Conservation (phyloP, 176 grass and related monocot genomes). For the Cymbopogon citratus region DNA sequence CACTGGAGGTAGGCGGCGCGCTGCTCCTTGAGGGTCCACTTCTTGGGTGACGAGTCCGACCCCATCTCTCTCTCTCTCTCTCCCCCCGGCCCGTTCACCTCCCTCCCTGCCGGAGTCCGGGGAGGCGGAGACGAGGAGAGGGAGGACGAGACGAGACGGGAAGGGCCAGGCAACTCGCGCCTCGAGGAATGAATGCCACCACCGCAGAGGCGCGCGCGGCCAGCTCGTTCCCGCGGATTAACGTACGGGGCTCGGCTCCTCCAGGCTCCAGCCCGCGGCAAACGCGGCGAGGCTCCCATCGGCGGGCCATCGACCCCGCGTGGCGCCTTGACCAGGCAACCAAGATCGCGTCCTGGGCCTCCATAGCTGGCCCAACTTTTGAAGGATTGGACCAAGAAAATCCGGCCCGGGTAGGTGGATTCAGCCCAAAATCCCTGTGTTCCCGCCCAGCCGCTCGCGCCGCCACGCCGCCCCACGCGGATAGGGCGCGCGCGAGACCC, state of each 20-base stretch:
- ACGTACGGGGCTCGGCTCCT: background rate
- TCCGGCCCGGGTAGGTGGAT: background rate
- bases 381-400: background rate
- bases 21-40: conserved; percentile 43
- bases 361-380: background rate
- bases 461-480: background rate
- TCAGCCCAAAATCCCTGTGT: background rate
- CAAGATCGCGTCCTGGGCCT: background rate
- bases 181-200: background rate
- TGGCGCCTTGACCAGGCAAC: conserved; percentile 12
- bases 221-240: background rate
- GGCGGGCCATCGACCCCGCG: background rate
- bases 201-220: background rate
- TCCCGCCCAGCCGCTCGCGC: background rate
- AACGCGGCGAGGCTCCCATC: background rate
- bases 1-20: conserved; percentile 47
- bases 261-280: conserved; percentile 1
- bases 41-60: conserved; percentile 30
- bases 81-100: background rate
- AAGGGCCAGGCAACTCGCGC: background rate
- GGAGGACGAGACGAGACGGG: background rate
- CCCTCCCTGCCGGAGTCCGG: background rate
- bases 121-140: background rate
- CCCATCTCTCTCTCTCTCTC: too few species aligned
- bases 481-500: background rate